phyloP scores from a whole-genome alignment of 257 asterid genomes.

The Plantago elongata region DNA sequence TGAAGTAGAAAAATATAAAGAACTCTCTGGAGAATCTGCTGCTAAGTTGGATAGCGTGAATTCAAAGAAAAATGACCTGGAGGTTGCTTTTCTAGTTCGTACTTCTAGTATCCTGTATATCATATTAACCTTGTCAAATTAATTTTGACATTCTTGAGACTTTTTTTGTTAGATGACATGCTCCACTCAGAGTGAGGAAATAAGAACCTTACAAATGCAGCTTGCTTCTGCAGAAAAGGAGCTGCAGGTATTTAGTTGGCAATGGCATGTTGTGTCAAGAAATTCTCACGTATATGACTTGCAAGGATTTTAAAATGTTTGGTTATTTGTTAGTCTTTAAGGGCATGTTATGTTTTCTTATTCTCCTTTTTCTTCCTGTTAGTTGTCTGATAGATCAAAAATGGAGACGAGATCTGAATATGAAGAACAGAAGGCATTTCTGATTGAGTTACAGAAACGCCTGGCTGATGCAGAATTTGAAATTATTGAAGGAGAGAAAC shows the following conservation, averaged over 20 bases:
- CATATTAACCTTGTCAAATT: not conserved
- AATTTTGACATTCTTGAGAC: not conserved
- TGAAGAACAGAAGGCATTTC: conserved; percentile 54
- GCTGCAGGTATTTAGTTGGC: conserved; percentile 43
- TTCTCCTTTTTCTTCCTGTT: conserved; percentile 1
- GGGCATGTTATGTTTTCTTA: not conserved
- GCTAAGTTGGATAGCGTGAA: conserved; percentile 49
- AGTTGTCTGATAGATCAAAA: conserved; percentile 70
- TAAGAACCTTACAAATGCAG: conserved; percentile 63
- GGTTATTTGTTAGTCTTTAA: not conserved
- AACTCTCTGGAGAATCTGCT: conserved; percentile 45
- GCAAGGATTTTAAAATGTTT: not conserved
- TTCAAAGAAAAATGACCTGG: conserved; percentile 49
- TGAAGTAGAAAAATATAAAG: conserved; percentile 56
- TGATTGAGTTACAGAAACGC: conserved; percentile 55
- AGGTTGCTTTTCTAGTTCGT: conserved; percentile 39
- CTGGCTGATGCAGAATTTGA: conserved; percentile 76
- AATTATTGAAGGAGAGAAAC: conserved; percentile 77
- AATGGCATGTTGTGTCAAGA: not conserved
- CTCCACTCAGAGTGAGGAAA: conserved; percentile 56
- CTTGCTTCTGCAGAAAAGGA: conserved; percentile 60
- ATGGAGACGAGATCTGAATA: conserved; percentile 62
- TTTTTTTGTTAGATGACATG: conserved; percentile 56
- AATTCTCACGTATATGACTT: not conserved
- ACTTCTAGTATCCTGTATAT: not conserved